A percentile compares a stretch with the other conserved stretches of the same genome.
Evolutionary conservation across 2,329 filamentous ascomycete genomes (phyloP).

Genomic region (Exserohilum turcica): DNA sequence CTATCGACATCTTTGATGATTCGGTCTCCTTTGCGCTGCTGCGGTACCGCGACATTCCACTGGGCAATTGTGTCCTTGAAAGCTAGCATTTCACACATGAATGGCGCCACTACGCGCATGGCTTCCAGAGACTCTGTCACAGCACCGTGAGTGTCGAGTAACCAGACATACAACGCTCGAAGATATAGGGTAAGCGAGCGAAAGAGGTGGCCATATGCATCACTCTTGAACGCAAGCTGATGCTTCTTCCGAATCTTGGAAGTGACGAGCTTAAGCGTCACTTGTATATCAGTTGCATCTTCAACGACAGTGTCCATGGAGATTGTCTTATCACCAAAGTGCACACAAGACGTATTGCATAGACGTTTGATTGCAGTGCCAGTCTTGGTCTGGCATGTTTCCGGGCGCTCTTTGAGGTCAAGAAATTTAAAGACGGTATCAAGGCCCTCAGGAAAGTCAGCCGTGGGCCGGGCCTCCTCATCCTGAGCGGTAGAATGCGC

Average conservation of each 20-base stretch:
- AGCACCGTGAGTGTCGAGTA: constrained; percentile 9
- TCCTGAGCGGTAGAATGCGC: constrained; percentile 5
- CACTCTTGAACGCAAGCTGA: constrained; percentile 28
- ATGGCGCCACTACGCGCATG: constrained; percentile 23
- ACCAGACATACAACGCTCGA: constrained; percentile 22
- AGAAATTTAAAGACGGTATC: constrained; percentile 31
- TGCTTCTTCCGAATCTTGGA: constrained; percentile 3
- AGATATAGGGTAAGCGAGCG: constrained; percentile 23
- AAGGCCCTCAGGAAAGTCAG: constrained; percentile 9
- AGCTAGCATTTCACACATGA: constrained; percentile 23
- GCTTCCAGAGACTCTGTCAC: constrained; percentile 16
- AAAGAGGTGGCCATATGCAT: constrained; percentile 38
- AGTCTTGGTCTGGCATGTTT: constrained; percentile 24
- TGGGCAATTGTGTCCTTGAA: constrained; percentile 31
- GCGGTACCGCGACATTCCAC: constrained; percentile 28
- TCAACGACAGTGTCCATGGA: constrained; percentile 15
- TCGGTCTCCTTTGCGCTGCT: constrained; percentile 22
- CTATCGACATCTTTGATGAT: constrained; percentile 31
- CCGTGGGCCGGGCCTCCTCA: constrained; percentile 1
- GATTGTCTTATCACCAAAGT: constrained; percentile 9
- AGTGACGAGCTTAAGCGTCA: constrained; percentile 10
- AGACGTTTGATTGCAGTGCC: constrained; percentile 16
- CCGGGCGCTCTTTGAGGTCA: constrained; percentile 20
- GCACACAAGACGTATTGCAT: constrained; percentile 13
- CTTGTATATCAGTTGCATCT: constrained; percentile 11